Evolutionary conservation across 2,329 filamentous ascomycete species (phyloP).

Genomic region (Penicillium sp.): DNA sequence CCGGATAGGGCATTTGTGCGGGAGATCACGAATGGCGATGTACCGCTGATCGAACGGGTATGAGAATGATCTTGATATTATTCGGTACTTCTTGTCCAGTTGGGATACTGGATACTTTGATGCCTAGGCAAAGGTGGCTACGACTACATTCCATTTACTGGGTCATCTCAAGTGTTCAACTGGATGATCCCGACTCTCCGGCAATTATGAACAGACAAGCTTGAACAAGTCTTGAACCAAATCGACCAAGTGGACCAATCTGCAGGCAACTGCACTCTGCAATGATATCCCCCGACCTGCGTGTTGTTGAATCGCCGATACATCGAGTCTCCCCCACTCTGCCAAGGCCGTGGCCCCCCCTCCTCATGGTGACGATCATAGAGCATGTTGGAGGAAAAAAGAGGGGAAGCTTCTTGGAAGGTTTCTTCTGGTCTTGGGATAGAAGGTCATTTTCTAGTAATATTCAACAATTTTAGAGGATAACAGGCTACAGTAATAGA

Average conservation of each 20-base stretch:
- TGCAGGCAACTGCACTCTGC: conserved; percentile 15
- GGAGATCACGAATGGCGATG: conserved; percentile 75
- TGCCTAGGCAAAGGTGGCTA: neutral
- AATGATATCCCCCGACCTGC: conserved; percentile 7
- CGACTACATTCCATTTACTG: neutral
- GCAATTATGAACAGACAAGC: neutral
- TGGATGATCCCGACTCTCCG: neutral
- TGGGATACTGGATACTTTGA: neutral
- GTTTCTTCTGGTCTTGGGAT: neutral
- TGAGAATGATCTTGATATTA: conserved; percentile 11
- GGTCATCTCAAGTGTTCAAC: neutral
- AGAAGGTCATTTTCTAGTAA: neutral
- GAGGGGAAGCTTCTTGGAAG: neutral
- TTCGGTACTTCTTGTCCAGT: neutral
- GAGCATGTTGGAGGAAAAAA: conserved; percentile 8
- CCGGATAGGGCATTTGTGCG: conserved; percentile 73
- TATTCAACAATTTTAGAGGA: neutral
- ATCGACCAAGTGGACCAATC: neutral
- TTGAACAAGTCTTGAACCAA: conserved; percentile 3
- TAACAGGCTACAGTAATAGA: neutral
- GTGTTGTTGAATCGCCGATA: conserved; percentile 1
- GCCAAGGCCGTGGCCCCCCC: conserved; percentile 35
- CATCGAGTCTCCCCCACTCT: conserved; percentile 16
- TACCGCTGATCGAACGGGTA: conserved; percentile 65
- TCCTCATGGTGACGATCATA: conserved; percentile 29